Evolutionary conservation across 148 eudicot genomes (phyloP).

Genomic region (Polygonum aviculare): DNA sequence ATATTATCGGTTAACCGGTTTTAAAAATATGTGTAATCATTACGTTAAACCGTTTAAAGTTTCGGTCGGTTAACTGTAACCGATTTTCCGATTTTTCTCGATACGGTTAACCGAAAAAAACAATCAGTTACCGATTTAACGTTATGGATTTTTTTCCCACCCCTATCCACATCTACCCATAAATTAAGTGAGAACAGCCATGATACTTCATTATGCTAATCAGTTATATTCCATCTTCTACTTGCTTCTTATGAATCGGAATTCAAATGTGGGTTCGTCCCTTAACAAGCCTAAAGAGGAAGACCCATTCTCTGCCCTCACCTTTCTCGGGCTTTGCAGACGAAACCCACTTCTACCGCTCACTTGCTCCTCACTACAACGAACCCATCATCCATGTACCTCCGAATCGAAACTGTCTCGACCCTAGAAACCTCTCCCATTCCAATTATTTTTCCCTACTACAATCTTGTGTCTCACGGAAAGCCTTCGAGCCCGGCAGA

Average conservation of each 20-base stretch:
- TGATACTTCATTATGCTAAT: background rate
- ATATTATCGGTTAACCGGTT: too few relatives aligned
- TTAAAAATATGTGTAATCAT: too few relatives aligned
- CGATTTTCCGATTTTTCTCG: too few relatives aligned
- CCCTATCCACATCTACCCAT: too few relatives aligned
- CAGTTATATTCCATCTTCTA: background rate
- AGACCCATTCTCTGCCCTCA: background rate
- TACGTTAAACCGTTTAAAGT: too few relatives aligned
- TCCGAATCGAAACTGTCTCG: background rate
- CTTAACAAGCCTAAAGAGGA: background rate
- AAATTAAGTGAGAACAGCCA: too few relatives aligned
- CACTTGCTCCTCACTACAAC: background rate
- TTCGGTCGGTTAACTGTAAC: too few relatives aligned
- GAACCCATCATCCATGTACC: background rate
- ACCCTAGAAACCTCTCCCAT: slow-evolving; percentile 18
- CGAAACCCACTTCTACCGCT: background rate
- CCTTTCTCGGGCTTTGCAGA: background rate
- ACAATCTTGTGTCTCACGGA: slow-evolving; percentile 38
- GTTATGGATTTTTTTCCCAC: too few relatives aligned
- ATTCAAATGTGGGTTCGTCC: background rate
- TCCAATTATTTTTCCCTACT: slow-evolving; percentile 37
- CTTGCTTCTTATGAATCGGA: background rate
- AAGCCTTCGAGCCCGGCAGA: slow-evolving; percentile 63
- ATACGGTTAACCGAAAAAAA: too few relatives aligned
- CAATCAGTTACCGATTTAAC: too few relatives aligned